Base-by-base conservation (phyloP, 2,329 filamentous ascomycete species). In the Penicillium sp. region DNA sequence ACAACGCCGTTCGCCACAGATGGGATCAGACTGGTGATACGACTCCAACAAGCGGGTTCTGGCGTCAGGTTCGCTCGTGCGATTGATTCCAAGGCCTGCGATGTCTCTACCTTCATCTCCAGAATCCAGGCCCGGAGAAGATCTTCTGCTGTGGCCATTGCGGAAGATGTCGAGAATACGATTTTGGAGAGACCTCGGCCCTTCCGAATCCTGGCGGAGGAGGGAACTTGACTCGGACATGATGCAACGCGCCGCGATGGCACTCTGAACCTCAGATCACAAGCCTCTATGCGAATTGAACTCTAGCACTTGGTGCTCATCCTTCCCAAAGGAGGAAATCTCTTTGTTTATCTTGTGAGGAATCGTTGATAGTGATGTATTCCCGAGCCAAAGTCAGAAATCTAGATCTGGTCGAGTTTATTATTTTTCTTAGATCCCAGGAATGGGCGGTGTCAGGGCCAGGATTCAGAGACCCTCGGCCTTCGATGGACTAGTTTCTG, bases 1-100 rank as follows among this genome's bases (percentile, higher is more conserved):
- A 72, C 84, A 88, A 35, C 67, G 64, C 27, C 65, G 68, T 41
- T 70, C 59, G 41, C 70, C 71, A 41, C 70, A 73, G 7, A 62
- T 54, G 33, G 67, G 66, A 12, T 65, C 57, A 25, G 52, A 58
- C 34, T 62, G 63, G 39, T 70, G 52, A 52, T 73, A 72, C 4
- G 66, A 69, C 29, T 69, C 63, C 35, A 74, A 54, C 26, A 74
- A 57, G 27, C 65, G 61, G 25, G 68, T 70, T 52, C 64, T 63
- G 33, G 58, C 63, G 52, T 68, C 62, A 12, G 62, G 54, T 34
- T 62, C 60, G 27, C 39, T 45, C 13, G 54, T 39, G 35, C 33
- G 43, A 13, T 53, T 43, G 33, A 49, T 51, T 40, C 50, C 52
- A 9, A 53, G 45, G 3, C 51, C 43, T 9, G 44, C 35, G 28